Evolutionary conservation across 768 basidiomycete species (phyloP).

Genomic region (Leccinellum luteum): DNA sequence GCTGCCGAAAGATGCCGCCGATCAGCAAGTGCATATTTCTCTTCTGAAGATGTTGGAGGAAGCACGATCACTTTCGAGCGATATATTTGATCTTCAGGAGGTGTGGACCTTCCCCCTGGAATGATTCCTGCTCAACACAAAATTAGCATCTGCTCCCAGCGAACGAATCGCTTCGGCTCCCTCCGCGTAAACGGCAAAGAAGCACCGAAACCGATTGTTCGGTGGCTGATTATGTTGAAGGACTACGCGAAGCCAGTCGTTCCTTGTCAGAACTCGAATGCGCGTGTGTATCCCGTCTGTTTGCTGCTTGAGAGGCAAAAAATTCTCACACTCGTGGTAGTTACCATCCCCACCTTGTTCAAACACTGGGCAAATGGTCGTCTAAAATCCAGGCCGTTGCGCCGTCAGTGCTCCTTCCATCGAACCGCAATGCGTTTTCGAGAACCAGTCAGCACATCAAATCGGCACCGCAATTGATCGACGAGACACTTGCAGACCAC

Average conservation of each 20-base stretch:
- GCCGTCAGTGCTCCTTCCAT: conserved; percentile 68
- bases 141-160: conserved; percentile 43
- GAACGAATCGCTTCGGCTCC: conserved; percentile 47
- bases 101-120: conserved; percentile 35
- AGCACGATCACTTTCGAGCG: conserved; percentile 58
- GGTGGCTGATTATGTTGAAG: conserved; percentile 10
- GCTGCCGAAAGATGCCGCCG: conserved; percentile 27
- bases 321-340: conserved; percentile 23
- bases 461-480: conserved; percentile 72
- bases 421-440: conserved; percentile 68
- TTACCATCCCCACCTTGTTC: conserved; percentile 69
- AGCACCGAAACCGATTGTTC: conserved; percentile 25
- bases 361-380: conserved; percentile 92
- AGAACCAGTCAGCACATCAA: conserved; percentile 55
- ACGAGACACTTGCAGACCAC: conserved; percentile 64
- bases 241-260: conserved; percentile 43
- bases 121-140: conserved; percentile 14
- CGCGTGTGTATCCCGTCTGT: conserved; percentile 38
- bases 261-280: conserved; percentile 48
- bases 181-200: conserved; percentile 58
- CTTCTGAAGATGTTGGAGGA: conserved; percentile 58
- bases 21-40: conserved; percentile 42
- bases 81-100: conserved; percentile 67
- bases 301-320: background rate
- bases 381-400: conserved; percentile 92